Evolutionary conservation across 495 filamentous ascomycete genomes (phyloP).

Genomic region (Penicillium macrosclerotiorum): DNA sequence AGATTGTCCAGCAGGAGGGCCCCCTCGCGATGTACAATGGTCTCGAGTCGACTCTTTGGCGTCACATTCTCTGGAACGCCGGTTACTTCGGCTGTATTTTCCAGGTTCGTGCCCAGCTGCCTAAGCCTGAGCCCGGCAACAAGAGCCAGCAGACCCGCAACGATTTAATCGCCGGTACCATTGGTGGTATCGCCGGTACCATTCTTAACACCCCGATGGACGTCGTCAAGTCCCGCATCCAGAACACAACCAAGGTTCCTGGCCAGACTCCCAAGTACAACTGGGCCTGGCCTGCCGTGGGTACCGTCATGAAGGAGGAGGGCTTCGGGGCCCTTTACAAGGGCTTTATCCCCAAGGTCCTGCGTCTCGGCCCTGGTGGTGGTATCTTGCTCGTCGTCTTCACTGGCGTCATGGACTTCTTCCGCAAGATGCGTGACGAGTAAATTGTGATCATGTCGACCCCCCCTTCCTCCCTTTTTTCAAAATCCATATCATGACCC

Average conservation of each 20-base stretch:
- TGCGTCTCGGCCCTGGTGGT: conserved; percentile 82
- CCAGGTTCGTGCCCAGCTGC: conserved; percentile 83
- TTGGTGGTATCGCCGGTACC: conserved; percentile 90
- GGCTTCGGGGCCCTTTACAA: conserved; percentile 93
- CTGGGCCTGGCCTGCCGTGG: conserved; percentile 89
- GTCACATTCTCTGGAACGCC: conserved; percentile 94
- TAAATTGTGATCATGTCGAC: conserved; percentile 6
- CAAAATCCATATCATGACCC: conserved; percentile 2
- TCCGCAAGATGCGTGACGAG: conserved; percentile 52
- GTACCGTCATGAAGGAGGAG: conserved; percentile 86
- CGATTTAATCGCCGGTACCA: conserved; percentile 79
- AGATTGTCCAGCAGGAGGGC: conserved; percentile 83
- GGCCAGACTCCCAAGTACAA: conserved; percentile 90
- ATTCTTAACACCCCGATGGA: conserved; percentile 96
- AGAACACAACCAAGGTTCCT: conserved; percentile 80
- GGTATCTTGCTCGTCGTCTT: conserved; percentile 92
- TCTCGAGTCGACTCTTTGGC: conserved; percentile 93
- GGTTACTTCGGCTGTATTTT: conserved; percentile 99
- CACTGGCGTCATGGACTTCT: conserved; percentile 92
- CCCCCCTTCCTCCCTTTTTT: not conserved
- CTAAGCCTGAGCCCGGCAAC: conserved; percentile 62
- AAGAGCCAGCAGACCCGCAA: conserved; percentile 80
- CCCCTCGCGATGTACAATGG: conserved; percentile 91
- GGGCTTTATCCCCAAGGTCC: conserved; percentile 94
- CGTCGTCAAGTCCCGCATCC: conserved; percentile 96